phyloP scores from a whole-genome alignment of 1,139 yeast genomes.

The Candida smagusa region DNA sequence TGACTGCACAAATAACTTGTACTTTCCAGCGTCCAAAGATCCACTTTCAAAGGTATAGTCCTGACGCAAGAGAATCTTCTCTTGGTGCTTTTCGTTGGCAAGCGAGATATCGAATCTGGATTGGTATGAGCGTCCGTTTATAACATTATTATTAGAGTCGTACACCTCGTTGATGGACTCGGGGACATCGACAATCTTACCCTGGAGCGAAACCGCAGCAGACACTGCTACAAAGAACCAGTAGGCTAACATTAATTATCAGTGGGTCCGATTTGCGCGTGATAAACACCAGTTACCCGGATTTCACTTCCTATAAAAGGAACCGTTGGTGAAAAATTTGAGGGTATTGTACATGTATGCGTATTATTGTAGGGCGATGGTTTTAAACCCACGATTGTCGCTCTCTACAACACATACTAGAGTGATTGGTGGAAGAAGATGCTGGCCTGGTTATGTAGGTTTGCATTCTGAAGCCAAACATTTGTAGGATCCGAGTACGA shows the following conservation, averaged over 20 bases:
- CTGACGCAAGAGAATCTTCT: conserved; percentile 21
- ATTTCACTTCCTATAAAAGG: conserved; percentile 8
- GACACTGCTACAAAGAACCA: background rate
- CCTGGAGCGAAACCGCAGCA: conserved; percentile 8
- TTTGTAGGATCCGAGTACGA: too few species aligned
- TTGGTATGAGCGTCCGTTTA: conserved; percentile 37
- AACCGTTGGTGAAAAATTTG: conserved; percentile 8
- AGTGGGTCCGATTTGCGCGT: background rate
- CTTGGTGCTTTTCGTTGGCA: conserved; percentile 10
- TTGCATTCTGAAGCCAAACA: too few species aligned
- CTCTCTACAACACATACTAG: conserved; percentile 56
- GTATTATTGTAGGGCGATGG: conserved; percentile 55
- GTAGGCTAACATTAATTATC: background rate
- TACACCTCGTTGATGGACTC: conserved; percentile 21
- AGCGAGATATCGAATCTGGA: conserved; percentile 33
- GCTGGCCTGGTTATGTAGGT: too few species aligned
- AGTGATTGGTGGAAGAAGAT: conserved; percentile 18
- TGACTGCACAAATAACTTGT: conserved; percentile 32
- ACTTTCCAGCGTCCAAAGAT: conserved; percentile 28
- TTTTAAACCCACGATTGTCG: conserved; percentile 36
- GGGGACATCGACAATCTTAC: conserved; percentile 24
- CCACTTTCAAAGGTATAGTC: conserved; percentile 25
- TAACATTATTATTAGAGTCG: conserved; percentile 16
- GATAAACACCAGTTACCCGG: conserved; percentile 9
- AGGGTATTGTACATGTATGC: conserved; percentile 48